Percentiles rank a stretch among this genome's conserved stretches.
Evolutionary conservation across 768 basidiomycete species (phyloP).

Genomic region (Mycena maculata): DNA sequence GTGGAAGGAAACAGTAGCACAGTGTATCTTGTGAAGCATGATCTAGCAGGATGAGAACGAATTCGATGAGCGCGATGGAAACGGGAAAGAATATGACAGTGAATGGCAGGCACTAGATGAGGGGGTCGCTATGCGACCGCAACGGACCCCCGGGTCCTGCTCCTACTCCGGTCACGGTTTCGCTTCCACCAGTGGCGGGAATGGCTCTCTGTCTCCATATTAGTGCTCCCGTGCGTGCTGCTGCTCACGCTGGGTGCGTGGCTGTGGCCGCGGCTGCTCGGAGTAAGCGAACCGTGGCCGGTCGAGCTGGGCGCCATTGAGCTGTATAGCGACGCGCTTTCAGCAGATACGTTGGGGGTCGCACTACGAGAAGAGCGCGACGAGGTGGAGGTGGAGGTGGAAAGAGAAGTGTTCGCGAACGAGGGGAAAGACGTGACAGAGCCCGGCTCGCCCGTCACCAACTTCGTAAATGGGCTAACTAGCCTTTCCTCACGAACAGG

Average conservation of each 20-base stretch:
- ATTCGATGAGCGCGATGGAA: no score
- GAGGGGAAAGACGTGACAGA: conserved; percentile 7
- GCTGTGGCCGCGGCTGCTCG: conserved; percentile 14
- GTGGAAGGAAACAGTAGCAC: not conserved
- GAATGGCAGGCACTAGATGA: not conserved
- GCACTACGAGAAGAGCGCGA: conserved; percentile 13
- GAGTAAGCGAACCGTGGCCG: conserved; percentile 19
- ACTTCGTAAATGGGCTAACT: conserved; percentile 55
- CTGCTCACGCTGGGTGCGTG: conserved; percentile 13
- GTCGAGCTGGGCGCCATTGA: not conserved
- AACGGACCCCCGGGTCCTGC: conserved; percentile 14
- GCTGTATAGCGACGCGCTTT: conserved; percentile 2
- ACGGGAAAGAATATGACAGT: not conserved
- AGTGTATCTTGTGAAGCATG: no score
- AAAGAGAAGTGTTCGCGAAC: not conserved
- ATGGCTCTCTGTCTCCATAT: not conserved
- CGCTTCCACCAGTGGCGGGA: conserved; percentile 31
- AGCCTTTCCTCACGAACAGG: conserved; percentile 54
- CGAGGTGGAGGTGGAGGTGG: conserved; percentile 5
- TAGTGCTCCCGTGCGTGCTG: not conserved
- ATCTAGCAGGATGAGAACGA: no score
- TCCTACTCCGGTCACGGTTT: conserved; percentile 25
- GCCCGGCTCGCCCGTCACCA: conserved; percentile 23
- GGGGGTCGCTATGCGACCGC: conserved; percentile 16
- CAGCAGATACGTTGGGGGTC: not conserved